Percentiles rank a stretch among this genome's conserved stretches.
These are phyloP conservation scores for Ganoderma resinaceum DNA, from an alignment of 1,284 basidiomycete species.

Conservation along the genomic window DNA sequence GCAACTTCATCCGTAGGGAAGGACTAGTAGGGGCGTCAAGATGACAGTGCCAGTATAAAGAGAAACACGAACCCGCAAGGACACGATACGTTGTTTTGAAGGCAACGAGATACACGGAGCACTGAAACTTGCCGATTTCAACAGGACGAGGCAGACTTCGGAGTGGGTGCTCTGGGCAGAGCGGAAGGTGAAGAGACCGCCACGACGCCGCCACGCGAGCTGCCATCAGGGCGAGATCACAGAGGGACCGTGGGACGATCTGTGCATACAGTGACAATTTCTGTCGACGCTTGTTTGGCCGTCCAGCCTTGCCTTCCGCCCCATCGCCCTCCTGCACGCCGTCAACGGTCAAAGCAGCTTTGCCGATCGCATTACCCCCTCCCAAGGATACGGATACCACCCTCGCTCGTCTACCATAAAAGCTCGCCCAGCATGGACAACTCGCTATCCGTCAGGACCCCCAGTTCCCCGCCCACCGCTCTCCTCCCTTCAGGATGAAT, in stretches of 20 bases:
- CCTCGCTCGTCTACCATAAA: not conserved
- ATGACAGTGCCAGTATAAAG: too few relatives aligned
- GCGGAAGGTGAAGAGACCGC: not conserved
- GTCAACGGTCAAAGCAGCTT: not conserved
- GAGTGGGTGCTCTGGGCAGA: too few relatives aligned
- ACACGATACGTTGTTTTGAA: too few relatives aligned
- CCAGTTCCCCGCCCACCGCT: not conserved
- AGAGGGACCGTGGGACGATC: not conserved
- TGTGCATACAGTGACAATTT: not conserved
- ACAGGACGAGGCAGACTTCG: too few relatives aligned
- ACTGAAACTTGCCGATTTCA: too few relatives aligned
- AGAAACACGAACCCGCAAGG: too few relatives aligned
- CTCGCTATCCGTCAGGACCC: not conserved
- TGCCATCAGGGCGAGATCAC: not conserved
- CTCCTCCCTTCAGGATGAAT: not conserved
- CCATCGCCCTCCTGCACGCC: not conserved
- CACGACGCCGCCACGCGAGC: not conserved
- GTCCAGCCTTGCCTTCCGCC: not conserved
- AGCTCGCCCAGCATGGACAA: not conserved
- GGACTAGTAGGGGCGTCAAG: too few relatives aligned
- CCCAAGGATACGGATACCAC: not conserved
- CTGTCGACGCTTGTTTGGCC: conserved; percentile 1
- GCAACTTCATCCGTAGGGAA: too few relatives aligned
- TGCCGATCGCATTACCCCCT: not conserved
- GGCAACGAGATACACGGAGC: too few relatives aligned